Conservation (phyloP, 805 yeast genomes). For the Yamadazyma akitaensis region DNA sequence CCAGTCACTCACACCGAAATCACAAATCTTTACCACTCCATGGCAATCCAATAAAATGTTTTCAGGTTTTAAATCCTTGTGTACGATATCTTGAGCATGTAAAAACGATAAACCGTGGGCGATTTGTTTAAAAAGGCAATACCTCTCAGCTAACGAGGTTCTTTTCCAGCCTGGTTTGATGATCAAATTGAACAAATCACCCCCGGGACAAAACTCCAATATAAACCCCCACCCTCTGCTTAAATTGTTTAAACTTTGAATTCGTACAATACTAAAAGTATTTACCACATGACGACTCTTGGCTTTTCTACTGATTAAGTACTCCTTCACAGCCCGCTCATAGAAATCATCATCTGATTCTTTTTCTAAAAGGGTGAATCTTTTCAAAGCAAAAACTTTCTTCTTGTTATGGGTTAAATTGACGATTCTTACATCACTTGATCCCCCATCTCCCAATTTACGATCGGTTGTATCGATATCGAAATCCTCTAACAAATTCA, state of each 20-base stretch:
- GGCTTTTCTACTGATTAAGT: conserved; percentile 52
- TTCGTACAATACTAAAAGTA: conserved; percentile 51
- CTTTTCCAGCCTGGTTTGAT: conserved; percentile 59
- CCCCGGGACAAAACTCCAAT: conserved; percentile 58
- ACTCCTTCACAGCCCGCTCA: conserved; percentile 61
- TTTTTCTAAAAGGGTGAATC: conserved; percentile 54
- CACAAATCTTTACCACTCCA: conserved; percentile 68
- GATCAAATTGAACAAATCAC: conserved; percentile 59
- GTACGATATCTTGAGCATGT: conserved; percentile 66
- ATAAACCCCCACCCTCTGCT: conserved; percentile 76
- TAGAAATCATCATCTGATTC: conserved; percentile 68
- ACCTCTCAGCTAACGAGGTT: conserved; percentile 48
- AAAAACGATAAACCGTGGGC: conserved; percentile 57
- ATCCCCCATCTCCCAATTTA: conserved; percentile 70
- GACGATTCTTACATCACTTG: conserved; percentile 56
- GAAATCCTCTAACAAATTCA: conserved; percentile 54
- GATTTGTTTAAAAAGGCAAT: conserved; percentile 68
- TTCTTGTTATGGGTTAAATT: conserved; percentile 37
- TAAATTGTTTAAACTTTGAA: conserved; percentile 52
- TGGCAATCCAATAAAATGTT: conserved; percentile 56
- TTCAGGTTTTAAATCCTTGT: conserved; percentile 74
- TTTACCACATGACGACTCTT: conserved; percentile 60
- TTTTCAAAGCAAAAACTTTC: conserved; percentile 60
- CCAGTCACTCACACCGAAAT: conserved; percentile 71
- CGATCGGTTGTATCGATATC: conserved; percentile 40